phyloP scores from a whole-genome alignment of 768 basidiomycete genomes.

The Russula virescens region DNA sequence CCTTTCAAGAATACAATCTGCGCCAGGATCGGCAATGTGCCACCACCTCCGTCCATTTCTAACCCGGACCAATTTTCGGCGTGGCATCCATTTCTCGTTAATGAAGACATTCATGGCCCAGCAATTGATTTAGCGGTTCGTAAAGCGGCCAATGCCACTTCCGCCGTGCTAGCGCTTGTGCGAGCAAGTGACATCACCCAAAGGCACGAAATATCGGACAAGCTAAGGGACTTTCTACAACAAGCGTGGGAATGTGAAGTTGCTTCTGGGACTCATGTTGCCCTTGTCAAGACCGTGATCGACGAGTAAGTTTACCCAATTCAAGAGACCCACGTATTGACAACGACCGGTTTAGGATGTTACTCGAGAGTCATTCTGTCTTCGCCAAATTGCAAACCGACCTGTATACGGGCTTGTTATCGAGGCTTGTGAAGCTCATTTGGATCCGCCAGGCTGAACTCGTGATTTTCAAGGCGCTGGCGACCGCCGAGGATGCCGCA shows the following conservation, averaged over 20 bases:
- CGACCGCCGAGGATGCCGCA: background rate
- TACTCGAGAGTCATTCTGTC: background rate
- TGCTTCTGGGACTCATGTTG: too few relatives aligned
- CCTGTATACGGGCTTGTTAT: too few relatives aligned
- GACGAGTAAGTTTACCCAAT: too few relatives aligned
- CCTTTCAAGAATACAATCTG: background rate
- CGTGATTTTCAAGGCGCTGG: background rate
- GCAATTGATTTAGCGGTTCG: too few relatives aligned
- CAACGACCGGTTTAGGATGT: too few relatives aligned
- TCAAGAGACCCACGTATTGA: too few relatives aligned
- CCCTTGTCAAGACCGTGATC: too few relatives aligned
- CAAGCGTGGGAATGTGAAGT: too few relatives aligned
- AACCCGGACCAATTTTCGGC: background rate
- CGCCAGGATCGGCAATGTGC: too few relatives aligned
- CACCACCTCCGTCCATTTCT: background rate
- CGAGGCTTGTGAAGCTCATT: background rate
- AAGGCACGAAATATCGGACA: background rate
- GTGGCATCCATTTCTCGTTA: background rate
- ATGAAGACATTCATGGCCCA: background rate
- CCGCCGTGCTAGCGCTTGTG: too few relatives aligned
- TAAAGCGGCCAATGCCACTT: too few relatives aligned
- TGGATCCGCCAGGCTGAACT: background rate
- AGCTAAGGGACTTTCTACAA: too few relatives aligned
- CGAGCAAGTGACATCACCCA: background rate
- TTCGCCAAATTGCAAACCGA: slow-evolving; percentile 3